Evolutionary conservation across 169 alveolate species (phyloP).

Genomic region (Plasmodium falciparum): DNA sequence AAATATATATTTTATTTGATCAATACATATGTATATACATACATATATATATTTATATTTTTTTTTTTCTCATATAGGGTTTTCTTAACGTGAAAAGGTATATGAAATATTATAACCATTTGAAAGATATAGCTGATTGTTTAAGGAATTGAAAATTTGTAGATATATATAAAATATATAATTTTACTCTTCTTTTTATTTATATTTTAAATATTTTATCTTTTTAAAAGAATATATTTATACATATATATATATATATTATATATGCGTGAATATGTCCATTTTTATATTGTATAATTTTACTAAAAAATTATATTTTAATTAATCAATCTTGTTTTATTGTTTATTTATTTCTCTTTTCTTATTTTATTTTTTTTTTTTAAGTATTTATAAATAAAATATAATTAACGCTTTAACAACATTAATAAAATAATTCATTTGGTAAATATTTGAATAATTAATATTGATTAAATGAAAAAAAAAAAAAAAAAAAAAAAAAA

Average conservation of each 20-base stretch:
- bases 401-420: too few relatives aligned
- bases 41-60: not conserved
- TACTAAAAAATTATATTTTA: too few relatives aligned
- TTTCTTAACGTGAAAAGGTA: conserved; percentile 13
- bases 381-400: too few relatives aligned
- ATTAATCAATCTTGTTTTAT: too few relatives aligned
- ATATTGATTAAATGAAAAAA: too few relatives aligned
- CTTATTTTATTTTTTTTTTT: too few relatives aligned
- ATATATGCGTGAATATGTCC: not conserved
- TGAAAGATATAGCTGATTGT: conserved; percentile 43
- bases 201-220: not conserved
- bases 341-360: too few relatives aligned
- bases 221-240: not conserved
- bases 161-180: not conserved
- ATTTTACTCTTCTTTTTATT: not conserved
- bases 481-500: too few relatives aligned
- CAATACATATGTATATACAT: too few relatives aligned
- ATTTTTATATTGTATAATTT: not conserved
- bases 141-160: conserved; percentile 16
- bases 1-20: not conserved
- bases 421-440: too few relatives aligned
- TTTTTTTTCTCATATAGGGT: conserved; percentile 10
- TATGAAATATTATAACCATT: conserved; percentile 24
- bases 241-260: too few relatives aligned
- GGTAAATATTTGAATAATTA: too few relatives aligned